These are phyloP conservation scores for Monosporascus sp. DNA, from an alignment of 2,329 filamentous ascomycete species.

Conservation along the genomic window DNA sequence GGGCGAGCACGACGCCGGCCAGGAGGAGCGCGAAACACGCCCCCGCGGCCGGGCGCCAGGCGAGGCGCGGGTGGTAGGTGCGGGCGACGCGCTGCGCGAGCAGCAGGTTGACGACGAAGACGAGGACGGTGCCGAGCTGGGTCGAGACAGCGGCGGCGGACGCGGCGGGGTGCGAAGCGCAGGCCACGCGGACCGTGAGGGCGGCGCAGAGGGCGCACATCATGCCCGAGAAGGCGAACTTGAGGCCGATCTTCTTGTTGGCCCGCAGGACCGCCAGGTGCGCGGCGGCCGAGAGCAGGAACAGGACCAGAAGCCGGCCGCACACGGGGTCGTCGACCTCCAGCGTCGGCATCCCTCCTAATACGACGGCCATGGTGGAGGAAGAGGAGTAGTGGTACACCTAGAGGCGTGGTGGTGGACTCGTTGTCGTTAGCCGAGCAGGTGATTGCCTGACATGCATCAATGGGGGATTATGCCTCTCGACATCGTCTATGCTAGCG, in stretches of 20 bases:
- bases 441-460: too few relatives aligned
- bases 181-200: conserved; percentile 47
- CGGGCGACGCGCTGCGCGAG: conserved; percentile 72
- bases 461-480: too few relatives aligned
- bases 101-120: conserved; percentile 75
- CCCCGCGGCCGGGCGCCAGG: conserved; percentile 57
- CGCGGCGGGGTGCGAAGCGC: conserved; percentile 39
- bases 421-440: too few relatives aligned
- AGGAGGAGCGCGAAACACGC: conserved; percentile 54
- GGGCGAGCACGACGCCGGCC: conserved; percentile 49
- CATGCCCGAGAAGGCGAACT: conserved; percentile 55
- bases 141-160: conserved; percentile 61
- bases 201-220: conserved; percentile 54
- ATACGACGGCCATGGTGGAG: conserved; percentile 12
- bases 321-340: conserved; percentile 18
- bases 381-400: conserved; percentile 6
- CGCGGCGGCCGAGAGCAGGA: conserved; percentile 16
- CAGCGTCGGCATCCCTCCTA: conserved; percentile 16
- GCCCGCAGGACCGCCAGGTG: conserved; percentile 28
- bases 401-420: conserved; percentile 7
- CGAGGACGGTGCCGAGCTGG: conserved; percentile 65
- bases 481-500: too few relatives aligned
- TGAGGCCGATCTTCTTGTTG: conserved; percentile 47
- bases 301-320: conserved; percentile 16
- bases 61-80: conserved; percentile 63